Evolutionary conservation across 2,329 filamentous ascomycete species (phyloP), one percentile per base, ranked within the genome.

Genomic region (Botrytis squamosa): DNA sequence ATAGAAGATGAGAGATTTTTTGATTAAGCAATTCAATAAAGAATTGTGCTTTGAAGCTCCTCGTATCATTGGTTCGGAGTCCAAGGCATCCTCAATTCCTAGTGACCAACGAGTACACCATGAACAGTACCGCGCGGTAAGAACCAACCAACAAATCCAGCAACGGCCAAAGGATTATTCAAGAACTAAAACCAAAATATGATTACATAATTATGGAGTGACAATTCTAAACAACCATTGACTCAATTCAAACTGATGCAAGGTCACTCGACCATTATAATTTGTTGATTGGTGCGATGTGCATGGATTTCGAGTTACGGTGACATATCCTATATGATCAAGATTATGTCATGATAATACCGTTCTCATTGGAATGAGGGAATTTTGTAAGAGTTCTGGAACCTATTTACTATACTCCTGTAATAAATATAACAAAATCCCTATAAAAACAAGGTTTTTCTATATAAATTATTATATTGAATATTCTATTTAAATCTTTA

Each of bases 81-180:
- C 14, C 12, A 49, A 49, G 44, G 16, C 44, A 49, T 49, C 64
- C 22, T 66, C 7, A 7, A n/a, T 49, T 66, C 64, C 64, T 66
- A 20, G 20, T 38, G 62, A 29, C 62, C 62, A 64, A 44, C 38
- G 10, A 20, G 14, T 42, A n/a, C 36, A 44, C 62, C 38, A 42
- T 44, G 62, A 29, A 29, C 42, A 66, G 22, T 49, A n/a, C 20
- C 64, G 64, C 64, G 44, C 64, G 64, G n/a, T n/a, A 66, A 66
- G 33, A n/a, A n/a, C 29, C 29, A n/a, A 66, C 42, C 64, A 66
- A 66, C 64, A 49, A 4, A n/a, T 33, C 10, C 33, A 64, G 14
- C 44, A 5, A 36, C 1, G 29, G 29, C 29, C 42, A 25, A 36
- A 36, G 8, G 18, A 49, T 25, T 49, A 36, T 14, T 33, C 10